Percentiles rank a stretch among this genome's conserved stretches.
These are phyloP conservation scores for Hondaea fermentalgiana DNA, from an alignment of 108 stramenopile genomes.

Conservation along the genomic window DNA sequence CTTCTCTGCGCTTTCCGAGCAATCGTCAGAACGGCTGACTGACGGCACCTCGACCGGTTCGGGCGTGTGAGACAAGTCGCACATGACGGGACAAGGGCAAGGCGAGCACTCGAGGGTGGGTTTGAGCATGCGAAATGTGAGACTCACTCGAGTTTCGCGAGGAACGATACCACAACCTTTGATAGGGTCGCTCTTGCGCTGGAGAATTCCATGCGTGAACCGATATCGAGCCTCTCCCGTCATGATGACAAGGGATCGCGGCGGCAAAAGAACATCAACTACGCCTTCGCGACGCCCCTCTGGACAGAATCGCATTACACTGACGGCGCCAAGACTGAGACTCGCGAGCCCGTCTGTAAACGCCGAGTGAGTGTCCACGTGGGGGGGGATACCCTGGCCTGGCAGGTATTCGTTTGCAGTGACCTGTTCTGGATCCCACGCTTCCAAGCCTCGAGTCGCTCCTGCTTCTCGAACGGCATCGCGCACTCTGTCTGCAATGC, in stretches of 20 bases:
- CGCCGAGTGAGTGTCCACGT: slow-evolving; percentile 1
- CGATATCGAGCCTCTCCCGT: not conserved
- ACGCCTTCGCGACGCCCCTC: not conserved
- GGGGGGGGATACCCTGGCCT: not conserved
- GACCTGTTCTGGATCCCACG: not conserved
- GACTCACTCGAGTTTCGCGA: not conserved
- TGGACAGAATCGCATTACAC: not conserved
- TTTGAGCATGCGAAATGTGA: not conserved
- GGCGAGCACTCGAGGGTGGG: not conserved
- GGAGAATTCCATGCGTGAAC: not conserved
- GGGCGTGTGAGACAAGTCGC: not conserved
- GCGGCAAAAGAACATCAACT: not conserved
- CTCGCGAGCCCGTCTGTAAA: not conserved
- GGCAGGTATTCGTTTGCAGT: slow-evolving; percentile 13
- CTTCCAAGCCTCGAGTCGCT: not conserved
- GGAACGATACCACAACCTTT: not conserved
- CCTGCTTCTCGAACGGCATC: not conserved
- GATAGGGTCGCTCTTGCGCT: slow-evolving; percentile 8
- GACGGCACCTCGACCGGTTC: too few relatives aligned
- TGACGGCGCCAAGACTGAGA: not conserved
- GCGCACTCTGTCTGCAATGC: not conserved
- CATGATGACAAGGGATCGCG: not conserved
- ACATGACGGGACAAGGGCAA: not conserved
- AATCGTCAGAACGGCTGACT: too few relatives aligned
- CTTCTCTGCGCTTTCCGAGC: too few relatives aligned